A percentile compares a stretch with the other conserved stretches of the same genome.
Conservation (phyloP, 768 basidiomycete species). For the Lactifluus hygrophoroides region DNA sequence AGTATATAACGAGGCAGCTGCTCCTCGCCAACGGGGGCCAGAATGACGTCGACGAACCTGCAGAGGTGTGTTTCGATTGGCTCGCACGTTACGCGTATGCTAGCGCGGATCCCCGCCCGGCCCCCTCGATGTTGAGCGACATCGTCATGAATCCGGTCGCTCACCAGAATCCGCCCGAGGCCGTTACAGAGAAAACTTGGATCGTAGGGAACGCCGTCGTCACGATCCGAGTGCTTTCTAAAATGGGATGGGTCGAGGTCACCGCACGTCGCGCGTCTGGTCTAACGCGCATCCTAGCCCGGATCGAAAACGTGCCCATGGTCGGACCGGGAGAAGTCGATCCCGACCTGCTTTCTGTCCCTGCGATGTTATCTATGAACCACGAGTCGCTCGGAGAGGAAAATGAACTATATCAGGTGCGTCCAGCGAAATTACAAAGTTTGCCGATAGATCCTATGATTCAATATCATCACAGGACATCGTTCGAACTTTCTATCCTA, state of each 20-base stretch:
- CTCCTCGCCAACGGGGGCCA: slow-evolving; percentile 77
- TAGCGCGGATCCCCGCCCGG: slow-evolving; percentile 86
- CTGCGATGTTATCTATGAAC: slow-evolving; percentile 68
- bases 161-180: slow-evolving; percentile 29
- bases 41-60: slow-evolving; percentile 70
- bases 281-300: slow-evolving; percentile 73
- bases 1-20: slow-evolving; percentile 80
- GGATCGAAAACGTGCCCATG: slow-evolving; percentile 83
- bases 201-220: slow-evolving; percentile 75
- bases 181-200: slow-evolving; percentile 68
- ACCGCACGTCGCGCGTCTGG: slow-evolving; percentile 83
- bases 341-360: slow-evolving; percentile 64
- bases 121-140: slow-evolving; percentile 68
- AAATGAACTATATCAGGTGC: slow-evolving; percentile 20
- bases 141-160: slow-evolving; percentile 57
- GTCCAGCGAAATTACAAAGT: neutral
- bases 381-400: slow-evolving; percentile 30
- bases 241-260: slow-evolving; percentile 85
- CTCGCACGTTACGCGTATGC: slow-evolving; percentile 90
- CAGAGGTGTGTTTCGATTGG: slow-evolving; percentile 98
- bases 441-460: too few species aligned
- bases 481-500: slow-evolving; percentile 8
- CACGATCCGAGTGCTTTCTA: slow-evolving; percentile 64
- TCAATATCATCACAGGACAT: slow-evolving; percentile 7
- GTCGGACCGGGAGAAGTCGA: slow-evolving; percentile 78